These are phyloP conservation scores for Malassezia nana DNA, from an alignment of 1,284 basidiomycete genomes.

Conservation along the genomic window DNA sequence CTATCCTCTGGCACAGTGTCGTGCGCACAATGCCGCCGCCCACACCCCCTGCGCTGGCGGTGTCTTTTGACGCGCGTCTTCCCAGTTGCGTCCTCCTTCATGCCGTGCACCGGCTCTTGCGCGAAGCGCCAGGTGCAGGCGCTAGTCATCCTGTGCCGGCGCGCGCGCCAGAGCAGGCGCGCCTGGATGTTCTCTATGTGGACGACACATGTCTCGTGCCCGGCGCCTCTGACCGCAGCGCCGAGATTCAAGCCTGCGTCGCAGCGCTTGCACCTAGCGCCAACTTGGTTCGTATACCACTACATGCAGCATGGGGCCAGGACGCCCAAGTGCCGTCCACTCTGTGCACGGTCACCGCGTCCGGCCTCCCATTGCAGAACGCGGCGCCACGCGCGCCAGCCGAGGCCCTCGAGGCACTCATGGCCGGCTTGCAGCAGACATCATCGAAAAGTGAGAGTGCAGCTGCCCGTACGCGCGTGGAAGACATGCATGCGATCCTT, in stretches of 20 bases:
- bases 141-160: background rate
- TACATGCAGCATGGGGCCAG: background rate
- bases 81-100: slow-evolving; percentile 18
- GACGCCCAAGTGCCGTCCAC: background rate
- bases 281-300: background rate
- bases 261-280: slow-evolving; percentile 14
- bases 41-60: slow-evolving; percentile 12
- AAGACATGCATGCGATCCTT: slow-evolving; percentile 33
- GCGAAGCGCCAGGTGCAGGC: background rate
- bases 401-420: background rate
- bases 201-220: slow-evolving; percentile 20
- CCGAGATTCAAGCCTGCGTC: slow-evolving; percentile 6
- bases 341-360: background rate
- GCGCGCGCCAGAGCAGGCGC: slow-evolving; percentile 24
- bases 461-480: slow-evolving; percentile 29
- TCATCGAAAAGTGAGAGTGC: slow-evolving; percentile 25
- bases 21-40: slow-evolving; percentile 4
- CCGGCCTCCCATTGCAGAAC: background rate
- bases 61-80: slow-evolving; percentile 18
- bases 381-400: background rate
- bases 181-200: slow-evolving; percentile 33
- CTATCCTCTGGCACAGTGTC: slow-evolving; percentile 27
- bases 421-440: background rate
- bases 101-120: slow-evolving; percentile 12
- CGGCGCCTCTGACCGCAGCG: background rate